Evolutionary conservation across 805 yeast genomes (phyloP), one percentile per base, ranked within the genome.

Genomic region (Teunomyces tritomae): DNA sequence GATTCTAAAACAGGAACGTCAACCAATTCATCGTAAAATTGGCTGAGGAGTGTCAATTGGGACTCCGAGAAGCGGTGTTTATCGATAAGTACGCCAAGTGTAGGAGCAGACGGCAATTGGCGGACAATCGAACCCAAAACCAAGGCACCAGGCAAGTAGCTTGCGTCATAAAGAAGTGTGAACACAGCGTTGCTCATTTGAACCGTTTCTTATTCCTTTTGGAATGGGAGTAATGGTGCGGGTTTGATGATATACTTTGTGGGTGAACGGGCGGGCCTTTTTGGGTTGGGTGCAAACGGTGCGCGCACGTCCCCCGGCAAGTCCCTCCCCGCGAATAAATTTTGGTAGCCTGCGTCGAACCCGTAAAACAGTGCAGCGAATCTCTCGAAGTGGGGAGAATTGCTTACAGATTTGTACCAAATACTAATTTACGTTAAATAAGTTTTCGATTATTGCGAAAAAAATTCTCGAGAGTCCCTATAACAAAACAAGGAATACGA

Each of bases 111-210:
- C 20, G 28, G 13, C 40, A 28, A 37, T 41, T 48, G 39, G 20
- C 57, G 55, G 48, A 63, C 44, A 11, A 65, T 57, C 24, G 56
- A 57, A 26, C 79, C 85, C 33, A 82, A 59, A 1, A 80, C 78
- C 28, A 81, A 63, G 0, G 82, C 79, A 14, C 87, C 87, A 1
- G 85, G 82, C 24, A 82, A 59, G 58, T 82, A 82, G 32, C 71
- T 70, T 13, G 75, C 62, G 24, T 78, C 70, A 58, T 77, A 82
- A 28, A 82, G 64, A 20, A 80, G 65, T 1, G 84, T 74, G 44
- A 71, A 71, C 29, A 74, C 60, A n/a, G 78, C 82, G 46, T 56
- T 56, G 2, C 63, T 55, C 45, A 42, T 42, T 11, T n/a, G 14
- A 5, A 13, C 14, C 28, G 14, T 13, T 8, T 16, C 11, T 11